A percentile compares a stretch with the other conserved stretches of the same genome.
These are phyloP conservation scores for Schwanniomyces sp. DNA, from an alignment of 805 yeast genomes.

Conservation along the genomic window DNA sequence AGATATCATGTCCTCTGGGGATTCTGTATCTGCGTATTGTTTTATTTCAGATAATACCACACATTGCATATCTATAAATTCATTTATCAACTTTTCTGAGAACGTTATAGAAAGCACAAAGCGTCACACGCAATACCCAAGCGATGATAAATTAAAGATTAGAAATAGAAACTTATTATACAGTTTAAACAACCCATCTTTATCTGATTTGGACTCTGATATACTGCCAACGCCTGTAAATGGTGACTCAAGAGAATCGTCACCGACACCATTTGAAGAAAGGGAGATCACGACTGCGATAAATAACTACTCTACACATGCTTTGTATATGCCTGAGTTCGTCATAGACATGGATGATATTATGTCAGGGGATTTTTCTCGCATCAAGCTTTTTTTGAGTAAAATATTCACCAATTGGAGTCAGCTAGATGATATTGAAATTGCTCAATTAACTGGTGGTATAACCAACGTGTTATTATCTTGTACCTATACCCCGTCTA, in stretches of 20 bases:
- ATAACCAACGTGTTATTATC: conserved; percentile 61
- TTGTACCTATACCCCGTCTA: conserved; percentile 32
- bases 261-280: conserved; percentile 3
- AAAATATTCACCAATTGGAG: conserved; percentile 47
- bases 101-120: conserved; percentile 2
- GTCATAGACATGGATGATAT: conserved; percentile 39
- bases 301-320: conserved; percentile 41
- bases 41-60: conserved; percentile 24
- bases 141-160: conserved; percentile 5
- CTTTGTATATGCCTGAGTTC: conserved; percentile 49
- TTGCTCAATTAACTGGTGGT: conserved; percentile 57
- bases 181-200: conserved; percentile 35
- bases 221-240: conserved; percentile 4
- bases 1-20: conserved; percentile 3
- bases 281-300: conserved; percentile 8
- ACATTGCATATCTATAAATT: conserved; percentile 25
- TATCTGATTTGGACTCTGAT: conserved; percentile 33
- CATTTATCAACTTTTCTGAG: conserved; percentile 12
- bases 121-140: neutral
- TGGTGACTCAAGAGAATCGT: neutral
- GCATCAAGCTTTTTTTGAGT: conserved; percentile 37
- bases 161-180: conserved; percentile 32
- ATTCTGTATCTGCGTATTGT: conserved; percentile 23
- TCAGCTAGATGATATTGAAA: conserved; percentile 22
- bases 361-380: conserved; percentile 30